Base-by-base conservation (phyloP, 2,329 filamentous ascomycete species). In the Ophiostoma triangulosporum region DNA sequence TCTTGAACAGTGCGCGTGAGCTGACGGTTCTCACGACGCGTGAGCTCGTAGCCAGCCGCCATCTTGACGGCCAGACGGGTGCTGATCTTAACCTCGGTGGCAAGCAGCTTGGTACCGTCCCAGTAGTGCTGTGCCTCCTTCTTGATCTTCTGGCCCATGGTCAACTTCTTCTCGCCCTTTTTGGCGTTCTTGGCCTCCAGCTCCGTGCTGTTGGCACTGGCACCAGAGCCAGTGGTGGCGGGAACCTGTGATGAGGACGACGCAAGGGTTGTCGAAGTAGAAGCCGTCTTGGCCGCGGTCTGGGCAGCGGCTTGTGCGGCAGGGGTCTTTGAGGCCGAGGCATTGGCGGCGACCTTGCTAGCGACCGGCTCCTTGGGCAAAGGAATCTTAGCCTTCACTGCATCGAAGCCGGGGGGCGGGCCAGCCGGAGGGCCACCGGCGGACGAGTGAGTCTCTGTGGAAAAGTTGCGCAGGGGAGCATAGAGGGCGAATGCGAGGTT, bases 11-110 rank as follows among this genome's bases (percentile, higher is more conserved):
- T 98, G 64, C 93, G 81, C 72, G 87, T 83, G 54, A 98, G 75
- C 77, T 97, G 93, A 64, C 90, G 81, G 70, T 93, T 81, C 72
- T 98, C 93, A 72, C 93, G 82, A 59, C 93, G 83, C 56, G 87
- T 96, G 59, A 98, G 80, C 69, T 98, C 93, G 70, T 98, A 98
- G 7, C 93, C 93, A 56, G 88, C 90, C 14, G 90, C 89, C 93
- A 98, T 98, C 74, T 96, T 97, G 67, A 96, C 69, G 6, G 90
- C 93, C 60, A 98, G 73, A 58, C 84, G 84, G 57, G 86, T 88
- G 68, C 91, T 97, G 66, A 98, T 98, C 69, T 75, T 88, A 65
- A 97, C 83, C 70, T 98, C 93, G 1, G 88, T 86, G 22, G 84
- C 90, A 60, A 98, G 74, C 63, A 98, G 75, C 70, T 98, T 98